Percentiles rank a stretch among this genome's conserved stretches.
Evolutionary conservation across 176 grass and related monocot genomes (phyloP).

Genomic region (Eremochloa ophiuroides): DNA sequence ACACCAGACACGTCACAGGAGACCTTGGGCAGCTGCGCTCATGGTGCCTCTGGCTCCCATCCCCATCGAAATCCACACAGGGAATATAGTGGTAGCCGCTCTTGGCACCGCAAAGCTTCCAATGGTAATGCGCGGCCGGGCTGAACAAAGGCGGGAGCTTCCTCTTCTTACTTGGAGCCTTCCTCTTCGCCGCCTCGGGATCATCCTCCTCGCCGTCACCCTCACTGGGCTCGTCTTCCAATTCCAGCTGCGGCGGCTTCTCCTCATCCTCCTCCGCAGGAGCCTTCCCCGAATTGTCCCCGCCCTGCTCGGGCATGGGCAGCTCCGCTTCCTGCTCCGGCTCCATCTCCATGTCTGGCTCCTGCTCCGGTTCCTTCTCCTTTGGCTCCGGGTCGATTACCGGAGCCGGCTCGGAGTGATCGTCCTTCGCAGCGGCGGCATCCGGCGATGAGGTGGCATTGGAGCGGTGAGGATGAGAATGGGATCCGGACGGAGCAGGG

Average conservation of each 20-base stretch:
- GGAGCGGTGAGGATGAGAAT: conserved; percentile 25
- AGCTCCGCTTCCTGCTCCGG: conserved; percentile 45
- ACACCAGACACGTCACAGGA: conserved; percentile 66
- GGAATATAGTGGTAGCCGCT: conserved; percentile 70
- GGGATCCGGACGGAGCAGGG: conserved; percentile 22
- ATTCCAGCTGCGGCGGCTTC: conserved; percentile 36
- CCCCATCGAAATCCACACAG: conserved; percentile 79
- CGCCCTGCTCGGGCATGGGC: conserved; percentile 34
- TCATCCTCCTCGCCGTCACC: conserved; percentile 36
- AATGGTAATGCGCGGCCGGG: conserved; percentile 52
- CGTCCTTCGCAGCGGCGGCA: conserved; percentile 14
- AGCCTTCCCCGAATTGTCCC: conserved; percentile 19
- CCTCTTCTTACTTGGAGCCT: conserved; percentile 53
- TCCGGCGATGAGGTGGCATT: conserved; percentile 34
- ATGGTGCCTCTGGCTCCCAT: conserved; percentile 67
- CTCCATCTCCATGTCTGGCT: conserved; percentile 34
- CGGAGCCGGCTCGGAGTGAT: conserved; percentile 28
- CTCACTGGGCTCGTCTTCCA: conserved; percentile 26
- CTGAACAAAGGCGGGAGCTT: conserved; percentile 78
- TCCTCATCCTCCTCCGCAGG: conserved; percentile 38
- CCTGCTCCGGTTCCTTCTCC: conserved; percentile 33
- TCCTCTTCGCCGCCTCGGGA: conserved; percentile 32
- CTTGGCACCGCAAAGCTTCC: conserved; percentile 78
- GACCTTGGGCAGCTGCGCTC: conserved; percentile 80
- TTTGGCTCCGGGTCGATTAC: conserved; percentile 1